These are phyloP conservation scores for Diaporthe helianthi DNA, from an alignment of 2,329 filamentous ascomycete species.

Conservation along the genomic window DNA sequence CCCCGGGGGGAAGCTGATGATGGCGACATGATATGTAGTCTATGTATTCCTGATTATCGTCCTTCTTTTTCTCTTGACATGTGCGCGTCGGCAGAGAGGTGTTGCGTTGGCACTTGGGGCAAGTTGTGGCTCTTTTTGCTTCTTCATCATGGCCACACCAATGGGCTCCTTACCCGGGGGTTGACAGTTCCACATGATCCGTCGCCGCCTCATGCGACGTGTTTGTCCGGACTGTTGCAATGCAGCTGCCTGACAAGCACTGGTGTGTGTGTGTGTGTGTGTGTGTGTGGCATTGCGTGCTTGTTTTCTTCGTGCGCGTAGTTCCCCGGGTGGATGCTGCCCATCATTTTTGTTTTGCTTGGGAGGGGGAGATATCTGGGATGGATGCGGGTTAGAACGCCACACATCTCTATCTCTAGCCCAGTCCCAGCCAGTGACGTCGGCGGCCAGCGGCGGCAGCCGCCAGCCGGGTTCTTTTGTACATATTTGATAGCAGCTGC, in stretches of 20 bases:
- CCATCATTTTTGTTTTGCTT: neutral
- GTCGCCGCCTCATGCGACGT: neutral
- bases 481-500: neutral
- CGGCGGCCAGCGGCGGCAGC: constrained; percentile 14
- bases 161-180: constrained; percentile 8
- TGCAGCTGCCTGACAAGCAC: constrained; percentile 13
- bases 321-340: neutral
- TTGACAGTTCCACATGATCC: neutral
- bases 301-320: neutral
- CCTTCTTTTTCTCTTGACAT: neutral
- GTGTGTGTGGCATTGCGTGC: neutral
- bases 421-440: constrained; percentile 2
- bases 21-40: constrained; percentile 9
- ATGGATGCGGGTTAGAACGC: constrained; percentile 5
- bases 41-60: neutral
- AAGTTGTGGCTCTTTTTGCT: constrained; percentile 17
- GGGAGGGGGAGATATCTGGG: neutral
- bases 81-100: constrained; percentile 11
- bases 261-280: neutral
- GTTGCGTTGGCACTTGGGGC: neutral
- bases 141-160: neutral
- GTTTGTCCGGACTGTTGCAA: neutral
- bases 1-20: constrained; percentile 8
- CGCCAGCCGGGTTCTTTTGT: neutral
- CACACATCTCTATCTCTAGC: neutral